Percentiles rank a stretch among this genome's conserved stretches.
These are phyloP conservation scores for Kalaharituber pfeilii DNA, from an alignment of 2,329 filamentous ascomycete species.

Conservation along the genomic window DNA sequence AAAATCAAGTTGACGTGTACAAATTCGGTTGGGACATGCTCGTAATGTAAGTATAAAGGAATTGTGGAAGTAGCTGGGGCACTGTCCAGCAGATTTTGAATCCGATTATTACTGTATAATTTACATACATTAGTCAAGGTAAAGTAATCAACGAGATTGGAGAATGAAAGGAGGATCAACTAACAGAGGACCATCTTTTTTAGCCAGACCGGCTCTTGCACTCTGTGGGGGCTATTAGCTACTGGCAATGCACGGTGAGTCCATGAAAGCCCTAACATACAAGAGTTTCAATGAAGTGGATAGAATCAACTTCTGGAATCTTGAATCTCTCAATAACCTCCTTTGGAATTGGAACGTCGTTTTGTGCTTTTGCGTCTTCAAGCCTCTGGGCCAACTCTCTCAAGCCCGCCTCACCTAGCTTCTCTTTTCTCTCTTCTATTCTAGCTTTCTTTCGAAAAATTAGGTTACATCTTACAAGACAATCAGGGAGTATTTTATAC, in stretches of 20 bases:
- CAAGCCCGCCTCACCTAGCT: constrained; percentile 67
- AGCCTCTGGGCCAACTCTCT: constrained; percentile 56
- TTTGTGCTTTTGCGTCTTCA: constrained; percentile 69
- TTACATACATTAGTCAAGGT: not conserved
- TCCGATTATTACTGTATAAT: constrained; percentile 36
- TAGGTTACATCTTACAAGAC: not conserved
- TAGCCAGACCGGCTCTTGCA: constrained; percentile 63
- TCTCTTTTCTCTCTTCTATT: constrained; percentile 58
- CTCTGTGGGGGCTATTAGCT: no score
- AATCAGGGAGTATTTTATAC: constrained; percentile 19
- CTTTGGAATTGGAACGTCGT: constrained; percentile 69
- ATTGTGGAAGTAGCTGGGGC: constrained; percentile 36
- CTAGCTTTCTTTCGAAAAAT: constrained; percentile 36
- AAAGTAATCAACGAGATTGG: not conserved
- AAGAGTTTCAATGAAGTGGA: constrained; percentile 63
- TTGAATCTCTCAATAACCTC: constrained; percentile 64
- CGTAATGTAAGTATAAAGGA: constrained; percentile 92
- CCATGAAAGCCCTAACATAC: constrained; percentile 7
- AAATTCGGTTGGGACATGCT: constrained; percentile 85
- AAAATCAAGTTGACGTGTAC: constrained; percentile 69
- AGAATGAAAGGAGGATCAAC: constrained; percentile 13
- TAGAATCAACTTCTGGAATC: constrained; percentile 73
- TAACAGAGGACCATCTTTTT: constrained; percentile 44
- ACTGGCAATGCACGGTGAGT: not conserved
- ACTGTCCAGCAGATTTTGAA: constrained; percentile 60